A percentile compares a stretch with the other conserved stretches of the same genome.
Evolutionary conservation across 495 filamentous ascomycete species (phyloP).

Genomic region (Penicillium nucicola): DNA sequence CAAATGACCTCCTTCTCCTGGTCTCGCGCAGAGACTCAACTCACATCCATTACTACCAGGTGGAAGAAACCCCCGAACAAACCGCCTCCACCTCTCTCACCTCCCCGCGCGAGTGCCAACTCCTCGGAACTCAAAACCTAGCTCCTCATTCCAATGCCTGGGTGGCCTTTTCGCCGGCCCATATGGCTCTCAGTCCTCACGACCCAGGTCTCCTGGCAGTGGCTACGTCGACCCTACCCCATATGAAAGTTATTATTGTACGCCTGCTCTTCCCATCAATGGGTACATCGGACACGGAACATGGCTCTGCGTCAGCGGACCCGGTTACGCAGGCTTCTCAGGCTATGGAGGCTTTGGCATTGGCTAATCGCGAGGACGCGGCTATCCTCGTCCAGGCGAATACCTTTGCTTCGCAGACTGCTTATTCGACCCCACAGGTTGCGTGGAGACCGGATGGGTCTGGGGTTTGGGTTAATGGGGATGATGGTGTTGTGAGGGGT

Average conservation of each 20-base stretch:
- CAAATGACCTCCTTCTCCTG: constrained; percentile 45
- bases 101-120: constrained; percentile 25
- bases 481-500: constrained; percentile 64
- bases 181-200: constrained; percentile 52
- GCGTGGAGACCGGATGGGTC: constrained; percentile 63
- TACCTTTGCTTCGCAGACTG: constrained; percentile 64
- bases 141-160: constrained; percentile 64
- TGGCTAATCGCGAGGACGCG: constrained; percentile 57
- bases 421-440: constrained; percentile 63
- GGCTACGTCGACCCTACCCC: constrained; percentile 58
- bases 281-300: neutral
- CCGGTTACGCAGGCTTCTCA: constrained; percentile 47
- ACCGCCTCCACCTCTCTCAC: neutral
- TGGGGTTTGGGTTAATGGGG: constrained; percentile 68
- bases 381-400: constrained; percentile 57
- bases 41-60: constrained; percentile 56
- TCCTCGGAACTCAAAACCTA: constrained; percentile 58
- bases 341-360: constrained; percentile 41
- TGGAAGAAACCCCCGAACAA: constrained; percentile 18
- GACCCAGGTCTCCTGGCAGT: constrained; percentile 57
- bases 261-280: constrained; percentile 51
- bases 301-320: constrained; percentile 5
- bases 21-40: constrained; percentile 61
- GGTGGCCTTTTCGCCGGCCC: constrained; percentile 61
- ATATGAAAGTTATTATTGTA: constrained; percentile 66